Evolutionary conservation across 306 rosid species (phyloP), one percentile per base, ranked within the genome.

Genomic region (Gastrolobium villosum): DNA sequence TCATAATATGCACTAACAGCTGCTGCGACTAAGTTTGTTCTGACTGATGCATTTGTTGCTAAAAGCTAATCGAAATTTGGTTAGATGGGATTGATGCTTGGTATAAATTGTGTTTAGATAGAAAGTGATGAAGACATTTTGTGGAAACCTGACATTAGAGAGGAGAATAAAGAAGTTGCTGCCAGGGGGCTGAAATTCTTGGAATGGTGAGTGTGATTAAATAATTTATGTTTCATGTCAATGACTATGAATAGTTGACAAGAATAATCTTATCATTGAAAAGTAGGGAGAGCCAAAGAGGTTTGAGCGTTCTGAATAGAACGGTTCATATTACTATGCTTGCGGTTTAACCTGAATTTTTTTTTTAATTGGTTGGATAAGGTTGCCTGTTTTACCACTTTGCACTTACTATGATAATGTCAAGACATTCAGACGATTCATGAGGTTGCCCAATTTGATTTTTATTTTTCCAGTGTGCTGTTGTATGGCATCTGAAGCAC

Each of bases 131-230:
- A 90, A 6, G 99, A 95, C 84, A 73, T 84, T 66, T 85, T 89
- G 82, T 92, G 97, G 97, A 86, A 63, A 56, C 92, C 98, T 44
- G 94, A 94, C 55, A 71, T 84, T 30, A 88, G 92, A 84, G 98
- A 94, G 91, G 70, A 65, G 76, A 53, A 88, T 76, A 94, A 88
- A 79, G 96, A 88, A 39, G 92, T 94, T 67, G 96, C 89, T 72
- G 87, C 87, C 20, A 85, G 98, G 88, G 98, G 98, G 77, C 75
- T 86, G 79, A 74, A 92, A 81, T 90, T 94, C 85, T 78, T 90
- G 75, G 84, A 90, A 67, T 94, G 98, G 98, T 92, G 71, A 86
- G 84, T 59, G 52, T 46, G 37, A 53, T 83, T 71, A 41, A 54
- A 72, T 10, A 28, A 36, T 53, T 60, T 6, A 7, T 20, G 13